Base-by-base conservation (phyloP, 2,329 filamentous ascomycete genomes). In the Pleurostoma richardsiae region DNA sequence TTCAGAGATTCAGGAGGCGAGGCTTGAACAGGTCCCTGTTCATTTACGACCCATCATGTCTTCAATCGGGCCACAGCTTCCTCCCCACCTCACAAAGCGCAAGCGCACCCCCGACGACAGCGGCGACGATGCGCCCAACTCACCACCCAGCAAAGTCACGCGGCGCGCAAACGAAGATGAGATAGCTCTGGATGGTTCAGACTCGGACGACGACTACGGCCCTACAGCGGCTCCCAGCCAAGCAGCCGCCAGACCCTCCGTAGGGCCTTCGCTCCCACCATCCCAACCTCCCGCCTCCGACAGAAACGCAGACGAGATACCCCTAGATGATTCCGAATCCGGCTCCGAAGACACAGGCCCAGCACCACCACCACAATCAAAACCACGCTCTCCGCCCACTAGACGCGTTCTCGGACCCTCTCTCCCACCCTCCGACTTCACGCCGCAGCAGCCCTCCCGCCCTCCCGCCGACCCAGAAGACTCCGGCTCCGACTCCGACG, bases 61-160 rank as follows among this genome's bases (percentile, higher is more conserved):
- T 43, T 82, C 80, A 31, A 83, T 88, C 59, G 86, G 86, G 4
- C 86, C 88, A 10, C 73, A 83, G 50, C 65, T 90, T 28, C 86
- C 88, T 10, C 76, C 85, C 4, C 81, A 87, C 51, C 74, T 86
- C 39, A 60, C 79, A 31, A 85, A 85, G 63, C 76, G 82, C 57
- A 84, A 83, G 58, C 79, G 79, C 57, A 74, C 71, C 4, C 56
- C 70, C 4, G 70, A 73, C 39, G 64, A 73, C 42, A 66, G 70
- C 42, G 56, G 58, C 19, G 55, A 54, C 19, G 52, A 65, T 44
- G 59, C 62, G 30, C 57, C 63, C 10, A 59, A 60, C 29, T 69
- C 69, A 5, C 74, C 70, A 36, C 71, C 71, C 4, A 53, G 64
- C 45, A 83, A 83, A 56, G 55, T 59, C 54, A 65, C 57, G 56